These are phyloP conservation scores for Coemansia sp. DNA, from an alignment of 192 early-diverging fungal species.

Conservation along the genomic window DNA sequence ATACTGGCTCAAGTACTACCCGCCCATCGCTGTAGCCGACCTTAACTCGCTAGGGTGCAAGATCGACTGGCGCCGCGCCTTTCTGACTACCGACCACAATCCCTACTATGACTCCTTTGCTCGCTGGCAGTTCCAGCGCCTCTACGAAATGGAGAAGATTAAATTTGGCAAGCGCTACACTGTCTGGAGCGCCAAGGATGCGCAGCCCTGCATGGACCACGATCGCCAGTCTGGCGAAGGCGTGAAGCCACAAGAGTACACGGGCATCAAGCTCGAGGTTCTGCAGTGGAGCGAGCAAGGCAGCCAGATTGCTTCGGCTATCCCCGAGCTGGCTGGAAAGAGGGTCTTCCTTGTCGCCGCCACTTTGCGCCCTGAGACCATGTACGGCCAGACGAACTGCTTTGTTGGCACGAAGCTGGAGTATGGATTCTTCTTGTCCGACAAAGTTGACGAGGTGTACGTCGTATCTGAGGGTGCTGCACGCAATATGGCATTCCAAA, in stretches of 20 bases:
- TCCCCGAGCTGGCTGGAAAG: slow-evolving; percentile 67
- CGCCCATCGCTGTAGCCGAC: slow-evolving; percentile 81
- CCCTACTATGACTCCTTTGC: slow-evolving; percentile 98
- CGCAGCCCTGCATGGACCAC: slow-evolving; percentile 99
- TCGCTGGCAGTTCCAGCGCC: slow-evolving; percentile 96
- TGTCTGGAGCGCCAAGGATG: slow-evolving; percentile 92
- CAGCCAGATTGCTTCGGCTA: slow-evolving; percentile 42
- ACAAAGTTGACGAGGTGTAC: slow-evolving; percentile 75
- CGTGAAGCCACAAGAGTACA: slow-evolving; percentile 93
- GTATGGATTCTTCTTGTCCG: slow-evolving; percentile 84
- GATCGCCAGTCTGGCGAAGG: slow-evolving; percentile 93
- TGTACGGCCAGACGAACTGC: slow-evolving; percentile 99
- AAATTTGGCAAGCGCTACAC: slow-evolving; percentile 97
- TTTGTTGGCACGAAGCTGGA: slow-evolving; percentile 89
- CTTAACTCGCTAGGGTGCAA: slow-evolving; percentile 74
- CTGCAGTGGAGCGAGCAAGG: slow-evolving; percentile 63
- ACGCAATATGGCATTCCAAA: slow-evolving; percentile 97
- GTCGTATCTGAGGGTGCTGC: slow-evolving; percentile 91
- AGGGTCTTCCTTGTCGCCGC: slow-evolving; percentile 90
- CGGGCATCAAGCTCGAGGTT: slow-evolving; percentile 90
- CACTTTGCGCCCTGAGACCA: slow-evolving; percentile 97
- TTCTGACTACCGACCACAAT: slow-evolving; percentile 97
- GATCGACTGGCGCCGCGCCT: slow-evolving; percentile 95
- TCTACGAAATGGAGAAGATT: slow-evolving; percentile 76
- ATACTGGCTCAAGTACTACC: slow-evolving; percentile 95